phyloP scores from a whole-genome alignment of 2,329 filamentous ascomycete genomes.

The Pseudogymnoascus sp. region DNA sequence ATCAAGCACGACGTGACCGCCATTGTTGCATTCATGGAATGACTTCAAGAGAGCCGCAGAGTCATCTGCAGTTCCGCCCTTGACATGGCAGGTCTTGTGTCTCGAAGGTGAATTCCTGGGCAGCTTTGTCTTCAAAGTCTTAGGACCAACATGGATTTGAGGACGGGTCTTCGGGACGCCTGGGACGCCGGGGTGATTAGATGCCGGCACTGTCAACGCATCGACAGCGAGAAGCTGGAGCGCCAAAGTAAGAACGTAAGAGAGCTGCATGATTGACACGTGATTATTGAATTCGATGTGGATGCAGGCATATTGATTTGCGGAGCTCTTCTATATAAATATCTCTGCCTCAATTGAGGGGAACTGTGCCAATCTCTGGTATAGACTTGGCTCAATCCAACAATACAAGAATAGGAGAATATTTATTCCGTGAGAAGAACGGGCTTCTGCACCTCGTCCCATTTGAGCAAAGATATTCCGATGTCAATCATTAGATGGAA shows the following conservation, averaged over 20 bases:
- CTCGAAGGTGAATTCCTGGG: not conserved
- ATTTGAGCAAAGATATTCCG: not conserved
- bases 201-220: not conserved
- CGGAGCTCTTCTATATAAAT: conserved; percentile 1
- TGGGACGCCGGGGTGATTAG: not conserved
- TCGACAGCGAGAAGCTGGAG: conserved; percentile 1
- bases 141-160: not conserved
- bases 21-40: conserved; percentile 50
- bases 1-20: conserved; percentile 48
- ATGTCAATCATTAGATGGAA: not conserved
- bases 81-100: conserved; percentile 17
- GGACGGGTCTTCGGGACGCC: not conserved
- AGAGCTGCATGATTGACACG: not conserved
- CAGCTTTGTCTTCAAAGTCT: not conserved
- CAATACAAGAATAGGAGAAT: not conserved
- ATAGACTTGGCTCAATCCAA: not conserved
- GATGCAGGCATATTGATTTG: not conserved
- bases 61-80: conserved; percentile 25
- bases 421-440: conserved; percentile 4
- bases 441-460: not conserved
- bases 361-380: not conserved
- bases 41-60: conserved; percentile 42
- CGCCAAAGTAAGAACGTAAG: not conserved
- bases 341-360: not conserved
- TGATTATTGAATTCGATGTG: not conserved